Evolutionary conservation across 345 rosid species (phyloP).

Genomic region (Boechera divaricarpa): DNA sequence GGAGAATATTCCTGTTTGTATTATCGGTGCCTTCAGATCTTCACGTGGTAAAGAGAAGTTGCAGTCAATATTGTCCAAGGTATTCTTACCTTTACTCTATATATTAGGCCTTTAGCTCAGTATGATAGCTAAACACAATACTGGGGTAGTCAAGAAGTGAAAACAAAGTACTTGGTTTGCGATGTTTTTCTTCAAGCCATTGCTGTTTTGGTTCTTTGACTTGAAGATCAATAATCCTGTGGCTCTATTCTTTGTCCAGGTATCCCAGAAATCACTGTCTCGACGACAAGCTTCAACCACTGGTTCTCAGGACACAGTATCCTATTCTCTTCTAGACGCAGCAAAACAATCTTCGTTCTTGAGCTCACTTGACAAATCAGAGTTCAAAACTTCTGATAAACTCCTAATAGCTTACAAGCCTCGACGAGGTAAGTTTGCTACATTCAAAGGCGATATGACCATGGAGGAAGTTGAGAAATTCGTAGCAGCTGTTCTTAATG

Average conservation of each 20-base stretch:
- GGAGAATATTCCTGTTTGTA: slow-evolving; percentile 73
- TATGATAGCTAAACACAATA: neutral
- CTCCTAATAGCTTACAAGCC: slow-evolving; percentile 80
- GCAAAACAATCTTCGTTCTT: slow-evolving; percentile 65
- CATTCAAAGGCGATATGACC: slow-evolving; percentile 50
- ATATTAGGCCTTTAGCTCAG: neutral
- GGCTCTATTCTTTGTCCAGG: slow-evolving; percentile 48
- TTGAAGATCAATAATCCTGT: slow-evolving; percentile 21
- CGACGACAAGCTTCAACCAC: slow-evolving; percentile 56
- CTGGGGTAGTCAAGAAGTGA: neutral
- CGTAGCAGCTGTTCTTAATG: slow-evolving; percentile 69
- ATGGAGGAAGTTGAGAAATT: slow-evolving; percentile 76
- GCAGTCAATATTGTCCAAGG: slow-evolving; percentile 61
- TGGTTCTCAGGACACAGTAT: slow-evolving; percentile 55
- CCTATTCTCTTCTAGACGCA: slow-evolving; percentile 72
- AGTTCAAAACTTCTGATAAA: slow-evolving; percentile 58
- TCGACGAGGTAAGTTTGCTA: slow-evolving; percentile 66
- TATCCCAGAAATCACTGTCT: slow-evolving; percentile 75
- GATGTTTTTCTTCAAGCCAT: neutral
- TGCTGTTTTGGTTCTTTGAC: neutral
- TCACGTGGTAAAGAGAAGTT: slow-evolving; percentile 62
- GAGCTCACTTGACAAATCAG: slow-evolving; percentile 65
- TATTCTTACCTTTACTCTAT: slow-evolving; percentile 18
- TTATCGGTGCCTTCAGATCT: slow-evolving; percentile 82
- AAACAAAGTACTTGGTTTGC: neutral